Percentiles rank a stretch among this genome's conserved stretches.
Conservation (phyloP, 73 alveolate genomes). For the Breviolum minutum region DNA sequence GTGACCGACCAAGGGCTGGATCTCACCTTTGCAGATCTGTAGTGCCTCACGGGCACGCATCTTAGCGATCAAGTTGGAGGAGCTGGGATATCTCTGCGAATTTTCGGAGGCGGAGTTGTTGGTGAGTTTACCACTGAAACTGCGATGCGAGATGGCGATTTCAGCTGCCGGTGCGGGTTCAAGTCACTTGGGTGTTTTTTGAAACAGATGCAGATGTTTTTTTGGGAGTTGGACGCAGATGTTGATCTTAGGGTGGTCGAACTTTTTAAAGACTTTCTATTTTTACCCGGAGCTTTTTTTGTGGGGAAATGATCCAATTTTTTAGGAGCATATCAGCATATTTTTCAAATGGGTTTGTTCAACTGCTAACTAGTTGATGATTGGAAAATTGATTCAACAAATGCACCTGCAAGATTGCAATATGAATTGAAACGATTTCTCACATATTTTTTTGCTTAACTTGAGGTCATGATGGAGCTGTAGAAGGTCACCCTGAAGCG, state of each 20-base stretch:
- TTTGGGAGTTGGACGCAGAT: too few species aligned
- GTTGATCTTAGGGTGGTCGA: too few species aligned
- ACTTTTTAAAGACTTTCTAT: too few species aligned
- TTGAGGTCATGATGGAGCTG: constrained; percentile 18
- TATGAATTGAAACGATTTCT: background rate
- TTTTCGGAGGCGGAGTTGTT: constrained; percentile 58
- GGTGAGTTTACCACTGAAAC: constrained; percentile 76
- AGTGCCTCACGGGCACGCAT: constrained; percentile 70
- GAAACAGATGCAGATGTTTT: too few species aligned
- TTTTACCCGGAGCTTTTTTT: too few species aligned
- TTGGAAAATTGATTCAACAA: too few species aligned
- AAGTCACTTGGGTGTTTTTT: background rate
- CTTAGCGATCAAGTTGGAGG: constrained; percentile 92
- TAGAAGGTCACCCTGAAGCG: constrained; percentile 19
- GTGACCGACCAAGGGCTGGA: constrained; percentile 79
- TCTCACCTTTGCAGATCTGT: constrained; percentile 45
- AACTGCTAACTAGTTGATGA: too few species aligned
- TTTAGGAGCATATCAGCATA: too few species aligned
- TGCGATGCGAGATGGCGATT: constrained; percentile 17
- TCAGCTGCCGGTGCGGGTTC: background rate
- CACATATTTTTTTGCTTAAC: background rate
- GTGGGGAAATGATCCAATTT: too few species aligned
- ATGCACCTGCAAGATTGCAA: background rate
- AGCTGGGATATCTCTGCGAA: constrained; percentile 80
- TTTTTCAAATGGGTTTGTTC: too few species aligned